Evolutionary conservation across 768 basidiomycete genomes (phyloP).

Genomic region (Auricularia sp.): DNA sequence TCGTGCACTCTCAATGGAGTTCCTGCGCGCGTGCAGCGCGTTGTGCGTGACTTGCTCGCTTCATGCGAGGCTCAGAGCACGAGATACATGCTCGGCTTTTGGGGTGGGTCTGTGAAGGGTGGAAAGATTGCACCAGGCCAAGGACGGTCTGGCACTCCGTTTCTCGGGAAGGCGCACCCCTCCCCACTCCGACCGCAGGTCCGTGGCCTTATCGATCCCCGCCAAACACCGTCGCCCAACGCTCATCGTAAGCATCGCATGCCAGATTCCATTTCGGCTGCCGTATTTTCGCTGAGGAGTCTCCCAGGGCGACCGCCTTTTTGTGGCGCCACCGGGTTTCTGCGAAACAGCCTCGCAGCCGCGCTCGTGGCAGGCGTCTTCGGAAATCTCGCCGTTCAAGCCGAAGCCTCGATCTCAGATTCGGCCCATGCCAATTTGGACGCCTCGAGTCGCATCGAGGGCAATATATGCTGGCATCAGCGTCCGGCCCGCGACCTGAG

Average conservation of each 20-base stretch:
- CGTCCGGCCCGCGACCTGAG: too few relatives aligned
- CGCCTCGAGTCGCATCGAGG: neutral
- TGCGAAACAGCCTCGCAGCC: neutral
- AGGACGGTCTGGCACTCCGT: neutral
- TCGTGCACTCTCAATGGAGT: neutral
- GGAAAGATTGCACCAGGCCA: neutral
- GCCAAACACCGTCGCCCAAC: neutral
- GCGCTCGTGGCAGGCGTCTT: neutral
- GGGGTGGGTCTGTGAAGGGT: neutral
- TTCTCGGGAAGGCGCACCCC: too few relatives aligned
- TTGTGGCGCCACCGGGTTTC: neutral
- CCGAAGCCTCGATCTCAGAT: neutral
- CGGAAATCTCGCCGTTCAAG: neutral
- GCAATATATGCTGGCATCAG: too few relatives aligned
- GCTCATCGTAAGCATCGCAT: neutral
- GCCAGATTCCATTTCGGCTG: neutral
- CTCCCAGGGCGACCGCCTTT: neutral
- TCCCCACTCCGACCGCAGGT: too few relatives aligned
- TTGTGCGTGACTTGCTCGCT: conserved; percentile 28
- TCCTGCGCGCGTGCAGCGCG: conserved; percentile 21
- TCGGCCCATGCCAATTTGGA: neutral
- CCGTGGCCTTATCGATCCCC: neutral
- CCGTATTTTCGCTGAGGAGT: neutral
- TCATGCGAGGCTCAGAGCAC: neutral
- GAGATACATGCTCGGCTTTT: neutral